A percentile compares a stretch with the other conserved stretches of the same genome.
Evolutionary conservation across 495 filamentous ascomycete genomes (phyloP).

Genomic region (Rostrohypoxylon terebratum): DNA sequence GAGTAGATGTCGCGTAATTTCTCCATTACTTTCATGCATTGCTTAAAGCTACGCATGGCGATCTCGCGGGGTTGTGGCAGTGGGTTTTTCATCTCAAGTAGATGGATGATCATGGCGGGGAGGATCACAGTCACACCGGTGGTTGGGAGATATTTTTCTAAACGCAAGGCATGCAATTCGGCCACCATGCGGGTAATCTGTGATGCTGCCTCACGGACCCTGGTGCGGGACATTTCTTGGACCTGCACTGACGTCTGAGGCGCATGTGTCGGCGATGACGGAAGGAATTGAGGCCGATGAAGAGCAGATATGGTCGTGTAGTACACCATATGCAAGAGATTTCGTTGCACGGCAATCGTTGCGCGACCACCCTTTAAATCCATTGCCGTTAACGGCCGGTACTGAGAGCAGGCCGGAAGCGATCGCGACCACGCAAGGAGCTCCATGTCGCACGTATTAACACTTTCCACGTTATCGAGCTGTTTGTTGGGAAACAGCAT

Average conservation of each 20-base stretch:
- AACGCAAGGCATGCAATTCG: conserved; percentile 72
- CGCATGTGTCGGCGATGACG: conserved; percentile 70
- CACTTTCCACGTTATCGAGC: conserved; percentile 77
- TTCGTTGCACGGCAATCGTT: conserved; percentile 76
- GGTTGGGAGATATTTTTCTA: conserved; percentile 84
- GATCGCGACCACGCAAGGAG: conserved; percentile 76
- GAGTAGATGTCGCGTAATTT: conserved; percentile 85
- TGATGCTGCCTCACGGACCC: conserved; percentile 80
- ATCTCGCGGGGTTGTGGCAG: conserved; percentile 73
- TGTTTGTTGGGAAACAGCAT: conserved; percentile 91
- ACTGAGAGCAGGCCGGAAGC: conserved; percentile 75
- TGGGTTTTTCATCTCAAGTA: conserved; percentile 86
- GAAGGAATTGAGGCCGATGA: conserved; percentile 87
- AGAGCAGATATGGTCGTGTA: conserved; percentile 87
- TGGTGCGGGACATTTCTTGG: conserved; percentile 81
- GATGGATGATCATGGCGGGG: conserved; percentile 90
- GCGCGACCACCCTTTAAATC: conserved; percentile 57
- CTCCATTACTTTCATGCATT: conserved; percentile 87
- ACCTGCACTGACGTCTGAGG: conserved; percentile 67
- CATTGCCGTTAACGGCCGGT: conserved; percentile 61
- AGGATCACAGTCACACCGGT: conserved; percentile 90
- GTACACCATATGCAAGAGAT: conserved; percentile 88
- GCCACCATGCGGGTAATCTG: conserved; percentile 84
- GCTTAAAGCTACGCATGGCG: conserved; percentile 79
- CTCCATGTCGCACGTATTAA: conserved; percentile 77